A percentile compares a stretch with the other conserved stretches of the same genome.
These are phyloP conservation scores for Polysphondylium violaceum DNA, from an alignment of 78 protist genomes.

Conservation along the genomic window DNA sequence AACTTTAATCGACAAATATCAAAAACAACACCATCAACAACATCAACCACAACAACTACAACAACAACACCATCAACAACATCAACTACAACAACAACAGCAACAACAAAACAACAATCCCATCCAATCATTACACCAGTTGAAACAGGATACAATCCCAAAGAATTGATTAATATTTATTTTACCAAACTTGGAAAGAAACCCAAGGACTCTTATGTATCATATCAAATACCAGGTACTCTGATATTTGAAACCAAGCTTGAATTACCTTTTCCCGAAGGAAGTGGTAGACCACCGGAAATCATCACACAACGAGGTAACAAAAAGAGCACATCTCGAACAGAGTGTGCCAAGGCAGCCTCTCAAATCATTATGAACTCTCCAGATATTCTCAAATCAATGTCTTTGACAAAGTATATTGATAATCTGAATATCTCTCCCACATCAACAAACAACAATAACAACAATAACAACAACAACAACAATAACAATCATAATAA, in stretches of 20 bases:
- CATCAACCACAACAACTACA: not conserved
- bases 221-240: conserved; percentile 4
- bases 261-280: conserved; percentile 1
- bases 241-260: conserved; percentile 24
- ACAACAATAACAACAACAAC: too few species aligned
- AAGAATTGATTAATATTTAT: conserved; percentile 19
- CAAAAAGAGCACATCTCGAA: not conserved
- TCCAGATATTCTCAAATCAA: too few species aligned
- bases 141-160: not conserved
- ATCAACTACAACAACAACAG: conserved; percentile 30
- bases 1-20: not conserved
- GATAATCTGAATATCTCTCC: not conserved
- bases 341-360: conserved; percentile 24
- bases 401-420: not conserved
- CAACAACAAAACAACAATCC: not conserved
- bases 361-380: not conserved
- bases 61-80: conserved; percentile 29
- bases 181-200: conserved; percentile 10
- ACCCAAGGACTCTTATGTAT: conserved; percentile 10
- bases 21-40: not conserved
- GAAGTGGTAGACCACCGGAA: not conserved
- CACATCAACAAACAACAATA: not conserved
- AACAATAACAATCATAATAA: too few species aligned
- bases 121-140: not conserved
- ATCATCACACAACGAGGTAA: not conserved